Percentiles rank a stretch among this genome's conserved stretches.
These are phyloP conservation scores for Penicillium sp. DNA, from an alignment of 2,329 filamentous ascomycete genomes.

Conservation along the genomic window DNA sequence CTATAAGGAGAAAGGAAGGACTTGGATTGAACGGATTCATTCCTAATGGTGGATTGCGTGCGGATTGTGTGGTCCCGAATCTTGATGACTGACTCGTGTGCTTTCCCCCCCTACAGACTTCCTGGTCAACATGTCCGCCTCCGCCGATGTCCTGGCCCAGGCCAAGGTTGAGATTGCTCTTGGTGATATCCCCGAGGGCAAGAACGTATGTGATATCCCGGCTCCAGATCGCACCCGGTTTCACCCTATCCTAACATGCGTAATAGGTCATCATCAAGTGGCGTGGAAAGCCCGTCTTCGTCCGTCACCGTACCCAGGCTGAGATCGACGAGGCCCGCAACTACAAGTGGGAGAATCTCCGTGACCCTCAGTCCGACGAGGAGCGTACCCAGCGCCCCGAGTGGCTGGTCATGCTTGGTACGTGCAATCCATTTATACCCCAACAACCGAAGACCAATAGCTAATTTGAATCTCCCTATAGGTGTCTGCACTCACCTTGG, in stretches of 20 bases:
- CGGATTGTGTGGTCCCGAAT: neutral
- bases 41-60: neutral
- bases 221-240: neutral
- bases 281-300: slow-evolving; percentile 99
- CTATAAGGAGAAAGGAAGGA: slow-evolving; percentile 5
- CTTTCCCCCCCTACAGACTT: slow-evolving; percentile 67
- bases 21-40: neutral
- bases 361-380: slow-evolving; percentile 86
- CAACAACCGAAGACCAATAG: neutral
- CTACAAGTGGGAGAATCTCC: slow-evolving; percentile 75
- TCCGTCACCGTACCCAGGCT: slow-evolving; percentile 90
- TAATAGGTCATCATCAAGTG: slow-evolving; percentile 95
- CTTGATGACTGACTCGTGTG: slow-evolving; percentile 25
- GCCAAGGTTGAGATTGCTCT: slow-evolving; percentile 99
- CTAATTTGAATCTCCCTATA: slow-evolving; percentile 35
- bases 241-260: slow-evolving; percentile 9
- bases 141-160: slow-evolving; percentile 96
- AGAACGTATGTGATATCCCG: slow-evolving; percentile 75
- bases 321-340: slow-evolving; percentile 96
- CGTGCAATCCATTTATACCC: slow-evolving; percentile 70
- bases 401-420: slow-evolving; percentile 98
- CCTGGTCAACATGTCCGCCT: slow-evolving; percentile 99
- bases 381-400: slow-evolving; percentile 98
- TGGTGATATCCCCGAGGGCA: slow-evolving; percentile 90
- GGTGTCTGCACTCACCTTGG: slow-evolving; percentile 99